Evolutionary conservation across 345 rosid species (phyloP).

Genomic region (Nephelium lappaceum): DNA sequence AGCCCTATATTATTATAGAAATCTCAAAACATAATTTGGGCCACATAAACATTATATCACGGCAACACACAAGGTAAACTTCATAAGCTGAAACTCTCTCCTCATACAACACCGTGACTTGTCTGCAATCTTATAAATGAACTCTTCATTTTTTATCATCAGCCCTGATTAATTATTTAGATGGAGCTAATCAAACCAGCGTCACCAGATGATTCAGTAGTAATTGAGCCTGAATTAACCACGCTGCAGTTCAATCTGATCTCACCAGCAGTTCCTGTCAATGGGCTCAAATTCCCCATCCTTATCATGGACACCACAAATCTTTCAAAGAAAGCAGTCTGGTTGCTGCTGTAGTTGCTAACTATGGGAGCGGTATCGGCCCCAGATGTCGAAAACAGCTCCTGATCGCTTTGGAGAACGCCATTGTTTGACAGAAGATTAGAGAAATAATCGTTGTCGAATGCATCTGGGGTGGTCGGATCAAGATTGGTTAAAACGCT

Average conservation of each 20-base stretch:
- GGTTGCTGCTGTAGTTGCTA: conserved; percentile 37
- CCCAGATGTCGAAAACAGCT: conserved; percentile 50
- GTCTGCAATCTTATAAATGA: background rate
- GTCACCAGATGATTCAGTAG: background rate
- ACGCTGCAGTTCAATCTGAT: conserved; percentile 56
- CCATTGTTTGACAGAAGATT: conserved; percentile 48
- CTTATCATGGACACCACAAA: conserved; percentile 60
- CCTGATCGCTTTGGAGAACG: conserved; percentile 64
- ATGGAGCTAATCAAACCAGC: conserved; percentile 20
- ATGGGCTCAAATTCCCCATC: conserved; percentile 60
- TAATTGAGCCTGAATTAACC: conserved; percentile 33
- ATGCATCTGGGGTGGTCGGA: conserved; percentile 47
- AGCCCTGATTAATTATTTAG: background rate
- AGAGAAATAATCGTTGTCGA: conserved; percentile 54
- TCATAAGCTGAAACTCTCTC: background rate
- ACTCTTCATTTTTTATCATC: background rate
- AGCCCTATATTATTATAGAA: background rate
- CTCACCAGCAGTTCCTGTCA: conserved; percentile 60
- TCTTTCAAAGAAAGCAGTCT: conserved; percentile 54
- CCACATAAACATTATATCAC: background rate
- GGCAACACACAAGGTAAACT: background rate
- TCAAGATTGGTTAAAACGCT: conserved; percentile 46
- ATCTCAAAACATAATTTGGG: background rate
- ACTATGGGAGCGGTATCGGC: conserved; percentile 49
- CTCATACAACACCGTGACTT: background rate